Percentiles rank a stretch among this genome's conserved stretches.
phyloP scores from a whole-genome alignment of 78 protist species.

The Cavenderia fasciculata region DNA sequence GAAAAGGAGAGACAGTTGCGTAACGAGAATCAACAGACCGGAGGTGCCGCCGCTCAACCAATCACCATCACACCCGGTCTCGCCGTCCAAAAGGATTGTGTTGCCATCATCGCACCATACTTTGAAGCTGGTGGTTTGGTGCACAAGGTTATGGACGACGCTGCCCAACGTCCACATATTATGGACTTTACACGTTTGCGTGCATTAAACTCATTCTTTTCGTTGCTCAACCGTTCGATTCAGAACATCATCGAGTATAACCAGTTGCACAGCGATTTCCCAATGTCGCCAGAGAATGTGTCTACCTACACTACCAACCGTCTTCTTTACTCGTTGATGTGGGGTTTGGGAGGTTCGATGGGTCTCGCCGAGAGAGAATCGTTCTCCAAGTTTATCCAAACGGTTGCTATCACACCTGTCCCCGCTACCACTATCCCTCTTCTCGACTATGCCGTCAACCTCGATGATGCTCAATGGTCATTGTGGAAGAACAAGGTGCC shows the following conservation, averaged over 20 bases:
- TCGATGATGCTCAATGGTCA: constrained; percentile 91
- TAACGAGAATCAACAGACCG: constrained; percentile 33
- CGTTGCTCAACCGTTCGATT: constrained; percentile 82
- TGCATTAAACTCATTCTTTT: constrained; percentile 80
- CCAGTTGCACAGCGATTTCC: constrained; percentile 86
- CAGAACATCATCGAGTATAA: constrained; percentile 85
- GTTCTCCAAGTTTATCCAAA: constrained; percentile 71
- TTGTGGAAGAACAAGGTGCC: constrained; percentile 91
- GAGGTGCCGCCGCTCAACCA: neutral
- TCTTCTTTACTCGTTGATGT: constrained; percentile 86
- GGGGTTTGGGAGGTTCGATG: constrained; percentile 94
- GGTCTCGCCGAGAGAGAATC: constrained; percentile 77
- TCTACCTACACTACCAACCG: constrained; percentile 56
- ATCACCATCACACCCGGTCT: constrained; percentile 44
- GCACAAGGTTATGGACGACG: constrained; percentile 69
- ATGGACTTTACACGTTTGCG: constrained; percentile 91
- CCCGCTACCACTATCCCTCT: constrained; percentile 75
- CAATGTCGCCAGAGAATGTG: constrained; percentile 61
- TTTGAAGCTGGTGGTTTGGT: constrained; percentile 80
- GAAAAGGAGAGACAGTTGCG: constrained; percentile 69
- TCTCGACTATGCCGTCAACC: constrained; percentile 86
- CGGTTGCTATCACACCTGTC: constrained; percentile 59
- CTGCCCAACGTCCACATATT: constrained; percentile 82
- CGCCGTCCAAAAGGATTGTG: constrained; percentile 60
- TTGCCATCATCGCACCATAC: constrained; percentile 61